Evolutionary conservation across 164 flowering plant species (phyloP), one percentile per base, ranked within the genome.

Genomic region (Hamamelis virginiana): DNA sequence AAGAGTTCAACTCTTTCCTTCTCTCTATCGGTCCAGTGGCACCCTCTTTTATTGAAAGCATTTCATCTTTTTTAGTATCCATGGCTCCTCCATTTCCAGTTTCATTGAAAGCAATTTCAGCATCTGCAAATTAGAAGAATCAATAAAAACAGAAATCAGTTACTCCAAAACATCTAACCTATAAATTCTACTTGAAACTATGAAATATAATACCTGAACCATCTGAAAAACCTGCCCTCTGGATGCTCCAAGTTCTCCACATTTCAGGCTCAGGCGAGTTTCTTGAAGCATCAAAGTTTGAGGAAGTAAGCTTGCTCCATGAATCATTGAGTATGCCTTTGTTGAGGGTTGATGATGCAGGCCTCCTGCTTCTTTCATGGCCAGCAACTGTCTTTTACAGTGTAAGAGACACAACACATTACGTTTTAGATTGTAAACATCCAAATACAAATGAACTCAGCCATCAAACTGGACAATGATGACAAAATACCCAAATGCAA

Each of bases 201-300:
- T 26, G 59, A 23, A 18, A 14, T 50, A 47, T 6, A 50, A n/a
- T 75, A 90, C 95, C 97, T 87, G 85, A 88, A 75, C 25, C 47
- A 33, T 69, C 75, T 15, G 75, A 67, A 74, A 68, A 60, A 5
- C 91, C 91, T 57, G 88, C 82, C 65, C 88, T 72, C 66, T 74
- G 82, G 38, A 38, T 64, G 74, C 85, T 85, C 94, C 91, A 84
- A 38, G 71, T 76, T 72, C 84, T 85, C 97, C 91, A 85, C 69
- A 28, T 76, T 23, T 85, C 88, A 53, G 86, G 80, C 67, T 78
- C 75, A 27, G 11, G 38, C 19, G 84, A 53, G 70, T 58, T 71
- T 60, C 53, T 59, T 44, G 60, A 46, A 57, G 50, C 74, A 70
- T 78, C 72, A 69, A 50, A 9, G 22, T 76, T 61, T 9, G 69